Conservation (phyloP, 495 filamentous ascomycete genomes). For the Viridothelium virens region DNA sequence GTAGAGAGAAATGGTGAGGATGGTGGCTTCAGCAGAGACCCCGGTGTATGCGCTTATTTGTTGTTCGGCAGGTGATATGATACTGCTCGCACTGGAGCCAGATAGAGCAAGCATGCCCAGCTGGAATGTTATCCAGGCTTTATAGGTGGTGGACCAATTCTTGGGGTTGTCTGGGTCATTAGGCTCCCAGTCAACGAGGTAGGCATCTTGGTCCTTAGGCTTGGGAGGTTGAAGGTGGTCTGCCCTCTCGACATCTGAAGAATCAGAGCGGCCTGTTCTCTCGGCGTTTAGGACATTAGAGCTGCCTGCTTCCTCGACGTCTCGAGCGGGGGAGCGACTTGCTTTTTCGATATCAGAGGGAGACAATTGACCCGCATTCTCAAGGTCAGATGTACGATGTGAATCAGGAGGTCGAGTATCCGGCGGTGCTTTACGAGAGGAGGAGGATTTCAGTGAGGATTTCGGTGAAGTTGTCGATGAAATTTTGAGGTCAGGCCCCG, state of each 20-base stretch:
- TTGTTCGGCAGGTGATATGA: constrained; percentile 42
- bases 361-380: too few species aligned
- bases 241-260: constrained; percentile 17
- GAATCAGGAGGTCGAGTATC: too few species aligned
- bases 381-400: too few species aligned
- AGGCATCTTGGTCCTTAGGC: constrained; percentile 16
- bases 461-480: too few species aligned
- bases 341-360: too few species aligned
- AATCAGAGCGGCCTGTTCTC: too few species aligned
- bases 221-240: constrained; percentile 8
- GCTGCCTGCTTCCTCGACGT: too few species aligned
- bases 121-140: constrained; percentile 44
- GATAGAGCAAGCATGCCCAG: constrained; percentile 45
- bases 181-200: constrained; percentile 19
- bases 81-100: constrained; percentile 43
- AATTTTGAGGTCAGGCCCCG: too few species aligned
- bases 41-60: constrained; percentile 36
- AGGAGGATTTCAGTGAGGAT: too few species aligned
- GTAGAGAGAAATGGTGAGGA: constrained; percentile 32
- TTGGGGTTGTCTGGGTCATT: constrained; percentile 37
- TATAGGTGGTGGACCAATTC: constrained; percentile 41
- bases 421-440: too few species aligned
- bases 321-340: too few species aligned
- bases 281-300: too few species aligned
- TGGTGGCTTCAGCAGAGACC: constrained; percentile 34